Base-by-base conservation (phyloP, 2,329 filamentous ascomycete species). In the Aspergillus sp. region DNA sequence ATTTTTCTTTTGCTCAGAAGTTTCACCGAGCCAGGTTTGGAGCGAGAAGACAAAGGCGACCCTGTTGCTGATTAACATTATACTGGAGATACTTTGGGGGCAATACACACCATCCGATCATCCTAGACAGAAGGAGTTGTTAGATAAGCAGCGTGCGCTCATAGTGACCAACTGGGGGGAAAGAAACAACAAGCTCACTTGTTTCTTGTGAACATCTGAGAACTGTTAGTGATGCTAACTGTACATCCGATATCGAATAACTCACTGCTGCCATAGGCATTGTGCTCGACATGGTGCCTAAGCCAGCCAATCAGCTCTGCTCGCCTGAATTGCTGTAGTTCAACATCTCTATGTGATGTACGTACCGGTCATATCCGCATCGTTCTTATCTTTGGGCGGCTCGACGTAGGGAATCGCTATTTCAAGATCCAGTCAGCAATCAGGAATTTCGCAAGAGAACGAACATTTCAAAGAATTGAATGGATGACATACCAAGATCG, bases 391-490 rank as follows among this genome's bases (percentile, higher is more conserved):
- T 67, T 85, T 80, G 49, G 82, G 80, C 44, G 91, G 91, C 67
- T 89, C 89, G 76, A 91, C 86, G 76, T 95, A 97, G 60, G 93
- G 93, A 67, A 97, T 90, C 72, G 93, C 93, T 97, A 73, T 58
- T 40, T 19, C 45, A 57, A 39, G 17, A 47, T 45, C 21, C 52
- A 37, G 61, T 66, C 57, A 68, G 64, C 39, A 27, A 58, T 9
- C 12, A 33, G 25, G 11, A 25, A 21, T 55, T 35, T 25, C 27
- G 45, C 27, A 40, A 21, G 8, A 19, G 14, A n/a, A 17, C 12
- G 15, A 25, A n/a, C 17, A 47, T 11, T 5, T 37, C 3, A 4
- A 17, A 15, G 14, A 33, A 11, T 33, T 4, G 6, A 8, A 9
- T 4, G 44, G 43, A n/a, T 19, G 17, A 73, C 84, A 66, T 82